Evolutionary conservation across 768 basidiomycete genomes (phyloP).

Genomic region (Russula foetens): DNA sequence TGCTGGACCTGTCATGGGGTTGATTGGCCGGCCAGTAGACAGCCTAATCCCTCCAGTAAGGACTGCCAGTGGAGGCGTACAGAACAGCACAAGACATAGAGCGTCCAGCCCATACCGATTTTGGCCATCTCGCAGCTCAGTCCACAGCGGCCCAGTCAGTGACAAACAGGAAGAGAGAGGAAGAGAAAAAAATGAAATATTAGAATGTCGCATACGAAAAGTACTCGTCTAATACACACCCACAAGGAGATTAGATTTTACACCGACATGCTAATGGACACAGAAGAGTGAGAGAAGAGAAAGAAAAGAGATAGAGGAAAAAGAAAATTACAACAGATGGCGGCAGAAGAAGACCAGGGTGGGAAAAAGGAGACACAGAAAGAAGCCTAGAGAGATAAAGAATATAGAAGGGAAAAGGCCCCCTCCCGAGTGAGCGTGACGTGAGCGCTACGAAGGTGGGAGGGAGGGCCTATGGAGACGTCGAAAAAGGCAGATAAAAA

Average conservation of each 20-base stretch:
- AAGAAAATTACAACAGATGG: background rate
- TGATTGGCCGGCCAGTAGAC: too few relatives aligned
- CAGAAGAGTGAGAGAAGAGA: background rate
- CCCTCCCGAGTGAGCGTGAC: background rate
- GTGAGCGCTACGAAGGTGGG: too few relatives aligned
- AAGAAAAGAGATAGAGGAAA: background rate
- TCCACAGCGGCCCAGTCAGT: too few relatives aligned
- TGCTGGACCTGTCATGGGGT: too few relatives aligned
- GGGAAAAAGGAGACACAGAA: background rate
- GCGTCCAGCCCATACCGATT: too few relatives aligned
- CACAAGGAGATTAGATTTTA: slow-evolving; percentile 8
- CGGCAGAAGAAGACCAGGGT: background rate
- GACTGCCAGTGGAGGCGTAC: too few relatives aligned
- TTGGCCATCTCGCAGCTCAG: too few relatives aligned
- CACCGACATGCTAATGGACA: background rate
- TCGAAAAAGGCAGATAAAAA: background rate
- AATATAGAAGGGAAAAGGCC: background rate
- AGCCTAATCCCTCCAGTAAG: too few relatives aligned
- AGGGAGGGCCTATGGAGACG: too few relatives aligned
- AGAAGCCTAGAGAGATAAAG: background rate
- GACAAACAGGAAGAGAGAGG: too few relatives aligned
- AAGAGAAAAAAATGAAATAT: slow-evolving; percentile 17
- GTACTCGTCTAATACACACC: slow-evolving; percentile 3
- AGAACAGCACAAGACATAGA: too few relatives aligned
- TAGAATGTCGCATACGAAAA: slow-evolving; percentile 32